phyloP scores from a whole-genome alignment of 768 basidiomycete genomes.

The Mycena haematopus region DNA sequence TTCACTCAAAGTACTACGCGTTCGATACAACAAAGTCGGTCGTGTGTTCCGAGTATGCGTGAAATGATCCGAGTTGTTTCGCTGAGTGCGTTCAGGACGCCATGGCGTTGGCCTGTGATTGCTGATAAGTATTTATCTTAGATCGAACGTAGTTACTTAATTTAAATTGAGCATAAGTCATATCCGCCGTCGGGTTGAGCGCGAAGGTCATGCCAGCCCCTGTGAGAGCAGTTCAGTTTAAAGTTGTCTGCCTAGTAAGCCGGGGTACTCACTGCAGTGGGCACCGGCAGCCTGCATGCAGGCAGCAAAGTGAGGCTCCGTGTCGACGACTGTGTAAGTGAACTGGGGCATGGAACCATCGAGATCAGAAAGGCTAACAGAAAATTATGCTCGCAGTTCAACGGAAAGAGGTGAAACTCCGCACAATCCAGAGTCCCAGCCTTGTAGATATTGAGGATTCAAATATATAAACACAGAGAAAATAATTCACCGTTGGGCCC shows the following conservation, averaged over 20 bases:
- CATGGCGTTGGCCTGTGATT: conserved; percentile 29
- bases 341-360: conserved; percentile 27
- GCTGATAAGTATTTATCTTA: background rate
- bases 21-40: background rate
- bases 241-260: background rate
- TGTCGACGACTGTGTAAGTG: conserved; percentile 30
- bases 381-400: background rate
- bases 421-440: conserved; percentile 30
- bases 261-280: conserved; percentile 29
- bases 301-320: conserved; percentile 30
- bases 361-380: conserved; percentile 27
- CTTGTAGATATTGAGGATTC: no score
- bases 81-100: conserved; percentile 16
- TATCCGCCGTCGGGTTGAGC: conserved; percentile 28
- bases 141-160: no score
- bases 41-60: conserved; percentile 1
- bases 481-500: conserved; percentile 9
- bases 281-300: conserved; percentile 31
- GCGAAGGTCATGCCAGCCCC: conserved; percentile 31
- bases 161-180: conserved; percentile 14
- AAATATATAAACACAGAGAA: no score
- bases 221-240: background rate
- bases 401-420: background rate
- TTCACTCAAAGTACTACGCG: background rate
- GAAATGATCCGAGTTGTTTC: background rate